Evolutionary conservation across 441 rosid genomes (phyloP).

Genomic region (Brassica balearica): DNA sequence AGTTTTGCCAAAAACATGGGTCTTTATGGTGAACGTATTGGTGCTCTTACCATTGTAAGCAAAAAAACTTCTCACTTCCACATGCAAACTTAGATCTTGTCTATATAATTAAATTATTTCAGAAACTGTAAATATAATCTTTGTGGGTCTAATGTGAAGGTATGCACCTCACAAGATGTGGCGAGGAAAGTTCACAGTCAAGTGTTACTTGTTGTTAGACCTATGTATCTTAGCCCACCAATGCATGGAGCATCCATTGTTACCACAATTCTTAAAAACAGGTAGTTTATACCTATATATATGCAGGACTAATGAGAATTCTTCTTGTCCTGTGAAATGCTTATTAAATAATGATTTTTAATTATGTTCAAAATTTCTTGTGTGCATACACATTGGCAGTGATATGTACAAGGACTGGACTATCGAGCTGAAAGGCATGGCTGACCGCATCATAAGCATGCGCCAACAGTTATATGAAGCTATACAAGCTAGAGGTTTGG

Average conservation of each 20-base stretch:
- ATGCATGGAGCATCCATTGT: constrained; percentile 82
- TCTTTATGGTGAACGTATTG: constrained; percentile 80
- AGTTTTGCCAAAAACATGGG: constrained; percentile 79
- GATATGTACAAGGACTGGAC: constrained; percentile 68
- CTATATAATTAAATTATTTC: neutral
- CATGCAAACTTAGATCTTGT: neutral
- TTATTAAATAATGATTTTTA: neutral
- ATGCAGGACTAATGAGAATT: neutral
- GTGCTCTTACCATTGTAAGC: constrained; percentile 78
- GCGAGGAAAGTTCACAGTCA: constrained; percentile 72
- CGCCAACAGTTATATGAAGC: constrained; percentile 64
- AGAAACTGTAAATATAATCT: neutral
- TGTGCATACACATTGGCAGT: constrained; percentile 40
- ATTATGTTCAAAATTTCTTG: neutral
- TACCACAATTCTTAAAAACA: constrained; percentile 65
- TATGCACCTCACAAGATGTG: constrained; percentile 70
- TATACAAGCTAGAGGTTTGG: constrained; percentile 56
- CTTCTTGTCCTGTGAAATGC: neutral
- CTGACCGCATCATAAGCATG: constrained; percentile 67
- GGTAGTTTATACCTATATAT: constrained; percentile 41
- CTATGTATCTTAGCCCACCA: constrained; percentile 80
- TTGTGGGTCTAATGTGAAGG: constrained; percentile 48
- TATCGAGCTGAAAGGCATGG: constrained; percentile 69
- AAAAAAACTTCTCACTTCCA: constrained; percentile 11
- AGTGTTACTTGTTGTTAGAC: constrained; percentile 70